A percentile compares a stretch with the other conserved stretches of the same genome.
Conservation (phyloP, 1,284 basidiomycete genomes). For the Kwoniella shivajii region DNA sequence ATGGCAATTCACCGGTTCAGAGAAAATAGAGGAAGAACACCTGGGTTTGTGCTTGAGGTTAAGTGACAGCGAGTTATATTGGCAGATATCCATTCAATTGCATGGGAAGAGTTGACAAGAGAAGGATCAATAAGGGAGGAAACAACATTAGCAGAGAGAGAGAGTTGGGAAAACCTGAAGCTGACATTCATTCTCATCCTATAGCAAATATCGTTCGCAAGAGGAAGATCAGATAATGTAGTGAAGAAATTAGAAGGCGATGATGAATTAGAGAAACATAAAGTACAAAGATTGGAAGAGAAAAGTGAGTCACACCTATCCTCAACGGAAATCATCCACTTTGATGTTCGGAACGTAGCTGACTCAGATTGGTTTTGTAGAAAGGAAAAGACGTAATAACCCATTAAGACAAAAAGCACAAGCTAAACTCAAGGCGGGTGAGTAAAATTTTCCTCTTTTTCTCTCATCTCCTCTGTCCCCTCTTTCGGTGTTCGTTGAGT, state of each 20-base stretch:
- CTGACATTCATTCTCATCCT: not conserved
- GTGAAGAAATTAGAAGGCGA: constrained; percentile 71
- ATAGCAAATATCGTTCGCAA: constrained; percentile 92
- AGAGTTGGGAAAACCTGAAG: too few relatives aligned
- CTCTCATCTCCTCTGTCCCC: constrained; percentile 2
- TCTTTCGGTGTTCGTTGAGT: not conserved
- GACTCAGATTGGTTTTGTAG: too few relatives aligned
- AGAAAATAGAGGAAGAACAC: not conserved
- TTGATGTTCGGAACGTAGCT: not conserved
- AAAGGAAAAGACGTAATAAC: constrained; percentile 77
- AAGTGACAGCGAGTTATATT: too few relatives aligned
- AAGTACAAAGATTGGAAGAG: constrained; percentile 68
- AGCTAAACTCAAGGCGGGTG: constrained; percentile 74
- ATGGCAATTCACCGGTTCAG: not conserved
- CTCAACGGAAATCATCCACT: not conserved
- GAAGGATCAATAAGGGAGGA: too few relatives aligned
- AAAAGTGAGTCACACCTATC: constrained; percentile 68
- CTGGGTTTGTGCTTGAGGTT: too few relatives aligned
- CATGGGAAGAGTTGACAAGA: too few relatives aligned
- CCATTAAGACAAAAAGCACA: constrained; percentile 81
- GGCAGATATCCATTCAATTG: too few relatives aligned
- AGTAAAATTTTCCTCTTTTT: constrained; percentile 25
- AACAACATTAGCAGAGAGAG: too few relatives aligned
- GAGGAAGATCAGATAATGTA: constrained; percentile 83
- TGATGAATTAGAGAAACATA: constrained; percentile 70